Percentiles rank a stretch among this genome's conserved stretches.
phyloP scores from a whole-genome alignment of 176 grass and related monocot species.

The Zea mays region Zm-B73-REFERENCE-NAM-5.0 NC_050099.1:23374001-23374500 shows the following conservation, averaged over 20 bases:
- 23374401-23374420: constrained; percentile 17
- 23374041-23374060: not conserved
- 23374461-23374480: constrained; percentile 27
- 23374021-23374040: no score
- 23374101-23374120: constrained; percentile 65
- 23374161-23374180: no score
- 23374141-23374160: not conserved
- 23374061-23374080: constrained; percentile 67
- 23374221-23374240: no score
- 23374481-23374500: not conserved
- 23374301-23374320: constrained; percentile 22
- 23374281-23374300: constrained; percentile 15
- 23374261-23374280: not conserved
- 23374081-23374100: constrained; percentile 58
- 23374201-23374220: no score
- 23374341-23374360: constrained; percentile 22
- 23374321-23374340: not conserved
- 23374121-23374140: constrained; percentile 17
- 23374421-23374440: constrained; percentile 21
- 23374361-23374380: no score
- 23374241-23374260: no score
- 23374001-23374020: not conserved
- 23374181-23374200: no score
- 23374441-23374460: not conserved
- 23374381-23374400: constrained; percentile 3